A percentile compares a stretch with the other conserved stretches of the same genome.
phyloP scores from a whole-genome alignment of 129 eudicot genomes.

The Saussurea involucrata region DNA sequence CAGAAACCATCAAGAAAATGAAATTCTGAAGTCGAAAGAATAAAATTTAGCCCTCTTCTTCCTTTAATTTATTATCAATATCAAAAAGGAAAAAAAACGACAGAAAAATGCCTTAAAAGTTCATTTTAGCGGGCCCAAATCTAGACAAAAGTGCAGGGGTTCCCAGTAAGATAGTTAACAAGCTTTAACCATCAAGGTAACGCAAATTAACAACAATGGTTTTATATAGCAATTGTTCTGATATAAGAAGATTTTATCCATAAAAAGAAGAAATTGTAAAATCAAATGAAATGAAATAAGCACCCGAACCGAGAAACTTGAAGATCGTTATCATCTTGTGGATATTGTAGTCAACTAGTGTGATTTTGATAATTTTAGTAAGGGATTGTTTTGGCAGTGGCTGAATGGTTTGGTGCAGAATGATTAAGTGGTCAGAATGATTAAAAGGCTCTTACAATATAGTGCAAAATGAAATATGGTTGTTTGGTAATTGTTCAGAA shows the following conservation, averaged over 20 bases:
- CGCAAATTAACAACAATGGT: background rate
- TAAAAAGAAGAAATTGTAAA: background rate
- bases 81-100: background rate
- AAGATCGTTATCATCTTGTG: background rate
- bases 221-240: background rate
- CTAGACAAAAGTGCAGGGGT: background rate
- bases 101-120: background rate
- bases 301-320: background rate
- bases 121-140: background rate
- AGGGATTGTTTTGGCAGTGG: too few species aligned
- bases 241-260: background rate
- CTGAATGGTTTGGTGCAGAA: too few species aligned
- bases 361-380: background rate
- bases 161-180: background rate
- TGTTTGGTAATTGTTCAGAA: too few species aligned
- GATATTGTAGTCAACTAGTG: background rate
- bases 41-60: background rate
- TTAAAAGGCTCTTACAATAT: too few species aligned
- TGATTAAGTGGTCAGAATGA: too few species aligned
- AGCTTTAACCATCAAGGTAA: background rate
- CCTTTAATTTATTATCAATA: background rate
- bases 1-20: conserved; percentile 15
- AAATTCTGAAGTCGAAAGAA: background rate
- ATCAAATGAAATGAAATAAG: background rate
- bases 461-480: too few species aligned